Conservation (phyloP, 176 grass and related monocot genomes). For the Elymus sibiricus region DNA sequence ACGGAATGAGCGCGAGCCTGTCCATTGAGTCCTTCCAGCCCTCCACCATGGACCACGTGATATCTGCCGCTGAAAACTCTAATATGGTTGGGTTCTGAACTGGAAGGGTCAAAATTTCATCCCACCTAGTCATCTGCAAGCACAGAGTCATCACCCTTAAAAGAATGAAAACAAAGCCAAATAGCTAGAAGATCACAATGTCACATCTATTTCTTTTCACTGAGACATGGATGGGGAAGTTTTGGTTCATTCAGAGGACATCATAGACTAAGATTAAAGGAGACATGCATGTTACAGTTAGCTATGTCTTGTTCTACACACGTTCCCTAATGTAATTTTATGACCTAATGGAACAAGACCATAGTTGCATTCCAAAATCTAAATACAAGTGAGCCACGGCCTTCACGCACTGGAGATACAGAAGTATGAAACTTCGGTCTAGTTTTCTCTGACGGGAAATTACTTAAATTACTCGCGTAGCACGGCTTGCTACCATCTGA, state of each 20-base stretch:
- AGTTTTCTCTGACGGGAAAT: background rate
- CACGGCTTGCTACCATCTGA: too few species aligned
- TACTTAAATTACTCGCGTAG: too few species aligned
- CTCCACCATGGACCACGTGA: constrained; percentile 90
- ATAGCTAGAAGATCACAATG: background rate
- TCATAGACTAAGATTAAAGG: background rate
- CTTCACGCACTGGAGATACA: background rate
- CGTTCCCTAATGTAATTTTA: background rate
- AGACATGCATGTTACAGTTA: background rate
- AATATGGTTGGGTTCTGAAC: constrained; percentile 79
- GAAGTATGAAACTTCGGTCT: background rate
- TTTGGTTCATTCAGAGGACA: background rate
- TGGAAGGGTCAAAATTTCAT: constrained; percentile 88
- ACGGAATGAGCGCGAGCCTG: constrained; percentile 88
- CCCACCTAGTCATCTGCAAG: constrained; percentile 87
- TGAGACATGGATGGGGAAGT: background rate
- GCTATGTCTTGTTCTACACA: background rate
- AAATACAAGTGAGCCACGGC: background rate
- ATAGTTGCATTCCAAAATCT: background rate
- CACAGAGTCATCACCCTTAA: background rate
- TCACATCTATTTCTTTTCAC: background rate
- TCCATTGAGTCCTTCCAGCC: constrained; percentile 93
- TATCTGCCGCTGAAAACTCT: constrained; percentile 85
- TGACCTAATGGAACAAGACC: background rate
- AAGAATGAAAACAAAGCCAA: background rate